Percentiles rank a stretch among this genome's conserved stretches.
Evolutionary conservation across 2,329 filamentous ascomycete species (phyloP).

Genomic region (Fusarium buharicum): DNA sequence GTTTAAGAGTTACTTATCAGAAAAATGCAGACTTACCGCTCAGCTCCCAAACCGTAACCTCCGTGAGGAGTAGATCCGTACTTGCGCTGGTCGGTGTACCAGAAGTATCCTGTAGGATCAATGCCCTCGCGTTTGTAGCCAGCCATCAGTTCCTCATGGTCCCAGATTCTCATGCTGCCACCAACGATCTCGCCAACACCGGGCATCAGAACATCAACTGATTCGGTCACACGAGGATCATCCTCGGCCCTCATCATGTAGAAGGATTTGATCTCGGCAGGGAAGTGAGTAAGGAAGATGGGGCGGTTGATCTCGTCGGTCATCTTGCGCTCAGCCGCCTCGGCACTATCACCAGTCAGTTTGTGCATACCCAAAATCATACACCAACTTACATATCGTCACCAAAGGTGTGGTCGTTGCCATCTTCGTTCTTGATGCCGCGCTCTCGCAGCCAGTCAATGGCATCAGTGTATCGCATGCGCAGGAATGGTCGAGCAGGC

Average conservation of each 20-base stretch:
- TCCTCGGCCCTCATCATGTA: slow-evolving; percentile 93
- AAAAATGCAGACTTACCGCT: slow-evolving; percentile 61
- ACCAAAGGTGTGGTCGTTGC: slow-evolving; percentile 87
- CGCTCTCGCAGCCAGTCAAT: slow-evolving; percentile 94
- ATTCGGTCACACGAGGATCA: slow-evolving; percentile 89
- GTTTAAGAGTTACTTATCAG: neutral
- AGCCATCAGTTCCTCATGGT: slow-evolving; percentile 87
- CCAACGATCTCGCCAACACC: slow-evolving; percentile 97
- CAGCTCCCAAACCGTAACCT: slow-evolving; percentile 91
- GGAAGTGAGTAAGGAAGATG: slow-evolving; percentile 98
- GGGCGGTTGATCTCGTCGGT: slow-evolving; percentile 95
- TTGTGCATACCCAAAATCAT: neutral
- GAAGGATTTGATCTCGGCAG: slow-evolving; percentile 96
- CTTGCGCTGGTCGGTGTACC: slow-evolving; percentile 98
- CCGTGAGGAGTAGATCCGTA: slow-evolving; percentile 90
- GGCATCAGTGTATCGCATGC: slow-evolving; percentile 94
- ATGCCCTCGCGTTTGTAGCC: slow-evolving; percentile 91
- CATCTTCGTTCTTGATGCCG: slow-evolving; percentile 92
- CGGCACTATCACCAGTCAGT: slow-evolving; percentile 61
- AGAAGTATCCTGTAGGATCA: slow-evolving; percentile 88
- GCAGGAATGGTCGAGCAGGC: slow-evolving; percentile 86
- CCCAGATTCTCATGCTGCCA: slow-evolving; percentile 94
- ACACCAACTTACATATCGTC: slow-evolving; percentile 76
- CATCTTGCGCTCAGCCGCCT: slow-evolving; percentile 96
- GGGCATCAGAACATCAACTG: slow-evolving; percentile 86